Base-by-base conservation (phyloP, 23 red algal species). In the Gracilaria gracilis region DNA sequence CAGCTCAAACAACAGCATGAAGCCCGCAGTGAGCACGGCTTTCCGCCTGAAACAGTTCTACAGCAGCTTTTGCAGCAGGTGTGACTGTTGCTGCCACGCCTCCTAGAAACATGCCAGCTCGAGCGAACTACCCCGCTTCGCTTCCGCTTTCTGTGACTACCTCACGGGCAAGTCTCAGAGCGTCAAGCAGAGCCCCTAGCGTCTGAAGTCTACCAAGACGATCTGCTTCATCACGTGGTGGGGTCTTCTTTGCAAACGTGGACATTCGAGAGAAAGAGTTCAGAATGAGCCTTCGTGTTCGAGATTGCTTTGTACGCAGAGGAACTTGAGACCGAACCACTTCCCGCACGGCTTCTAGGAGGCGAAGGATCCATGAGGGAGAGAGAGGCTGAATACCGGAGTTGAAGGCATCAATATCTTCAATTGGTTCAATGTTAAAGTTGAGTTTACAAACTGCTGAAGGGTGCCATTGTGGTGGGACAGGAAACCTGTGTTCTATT, bases 41-140 rank as follows among this genome's bases (percentile, higher is more conserved):
- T 76, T 92, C 89, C 17, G 89, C 89, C 42, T 92, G 89, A 76
- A 92, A 84, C 34, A 92, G 79, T 79, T 92, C 89, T 47, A 75
- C 89, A 0, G 80, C 89, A 46, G 89, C 89, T 84, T 92, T 92
- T 39, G 89, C 89, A 57, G 89, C 89, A 75, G 89, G 89, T 50
- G 79, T 92, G 9, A 92, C 89, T 11, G 89, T 92, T 11, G 77
- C 79, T 2, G 89, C 89, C 32, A 67, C 89, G 27, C 42, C 34
- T 40, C 79, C 80, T 5, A 92, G 79, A 83, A 61, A 75, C 12
- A 77, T 61, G 21, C 23, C 81, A 15, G 89, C 79, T 29, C 79
- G 55, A n/a, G 89, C 75, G 61, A 92, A 92, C 89, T 79, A 92
- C 24, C 46, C 73, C 8, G 89, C 89, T 61, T 92, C 77, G 7